A percentile compares a stretch with the other conserved stretches of the same genome.
Conservation (phyloP, 805 yeast genomes). For the Sugiyamaella valdiviana region DNA sequence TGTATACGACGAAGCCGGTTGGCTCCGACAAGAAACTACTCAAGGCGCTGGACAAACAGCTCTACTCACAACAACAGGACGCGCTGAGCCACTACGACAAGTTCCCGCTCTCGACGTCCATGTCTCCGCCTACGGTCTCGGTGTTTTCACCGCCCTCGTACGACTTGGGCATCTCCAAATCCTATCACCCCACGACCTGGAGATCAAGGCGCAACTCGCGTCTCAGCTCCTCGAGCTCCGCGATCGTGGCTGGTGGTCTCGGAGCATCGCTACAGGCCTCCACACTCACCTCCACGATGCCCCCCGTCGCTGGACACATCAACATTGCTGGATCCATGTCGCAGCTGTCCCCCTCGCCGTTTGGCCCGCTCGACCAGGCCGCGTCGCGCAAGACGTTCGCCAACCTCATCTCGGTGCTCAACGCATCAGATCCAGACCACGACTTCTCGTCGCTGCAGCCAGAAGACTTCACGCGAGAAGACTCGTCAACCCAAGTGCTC, state of each 20-base stretch:
- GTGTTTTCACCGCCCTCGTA: slow-evolving; percentile 24
- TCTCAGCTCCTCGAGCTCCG: not conserved
- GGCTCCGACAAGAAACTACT: slow-evolving; percentile 84
- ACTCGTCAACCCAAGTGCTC: slow-evolving; percentile 38
- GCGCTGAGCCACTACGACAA: slow-evolving; percentile 5
- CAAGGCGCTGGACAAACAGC: slow-evolving; percentile 78
- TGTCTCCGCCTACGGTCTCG: slow-evolving; percentile 20
- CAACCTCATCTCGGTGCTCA: slow-evolving; percentile 80
- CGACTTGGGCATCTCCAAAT: not conserved
- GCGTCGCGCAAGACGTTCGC: slow-evolving; percentile 87
- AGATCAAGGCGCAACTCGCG: not conserved
- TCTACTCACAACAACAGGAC: slow-evolving; percentile 42
- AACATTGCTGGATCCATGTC: slow-evolving; percentile 4
- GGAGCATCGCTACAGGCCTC: not conserved
- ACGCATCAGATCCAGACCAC: slow-evolving; percentile 92
- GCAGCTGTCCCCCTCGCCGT: slow-evolving; percentile 46
- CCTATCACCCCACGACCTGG: not conserved
- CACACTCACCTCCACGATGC: not conserved
- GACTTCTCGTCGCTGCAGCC: slow-evolving; percentile 89
- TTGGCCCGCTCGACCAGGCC: slow-evolving; percentile 85
- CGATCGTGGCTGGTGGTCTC: not conserved
- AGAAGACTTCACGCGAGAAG: slow-evolving; percentile 53
- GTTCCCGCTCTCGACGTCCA: slow-evolving; percentile 8
- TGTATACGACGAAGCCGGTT: slow-evolving; percentile 90
- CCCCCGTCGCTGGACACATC: not conserved